A percentile compares a stretch with the other conserved stretches of the same genome.
phyloP scores from a whole-genome alignment of 148 eudicot genomes.

The Cornus florida region DNA sequence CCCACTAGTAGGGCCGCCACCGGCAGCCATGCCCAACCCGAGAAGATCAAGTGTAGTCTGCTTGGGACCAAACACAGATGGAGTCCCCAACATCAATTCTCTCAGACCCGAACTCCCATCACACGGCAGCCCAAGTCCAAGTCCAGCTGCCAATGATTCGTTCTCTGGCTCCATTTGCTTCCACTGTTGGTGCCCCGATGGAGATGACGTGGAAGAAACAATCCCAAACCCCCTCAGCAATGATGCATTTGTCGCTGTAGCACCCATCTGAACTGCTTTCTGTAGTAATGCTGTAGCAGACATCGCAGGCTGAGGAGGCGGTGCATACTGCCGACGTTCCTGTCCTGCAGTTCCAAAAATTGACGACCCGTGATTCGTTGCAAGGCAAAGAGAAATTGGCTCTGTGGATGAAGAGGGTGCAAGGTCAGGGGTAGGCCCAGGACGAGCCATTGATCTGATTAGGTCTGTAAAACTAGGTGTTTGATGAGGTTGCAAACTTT shows the following conservation, averaged over 20 bases:
- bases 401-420: constrained; percentile 48
- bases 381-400: constrained; percentile 70
- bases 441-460: constrained; percentile 51
- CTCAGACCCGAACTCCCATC: constrained; percentile 71
- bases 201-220: constrained; percentile 46
- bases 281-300: constrained; percentile 97
- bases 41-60: constrained; percentile 92
- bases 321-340: constrained; percentile 62
- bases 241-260: constrained; percentile 61
- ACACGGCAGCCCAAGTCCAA: constrained; percentile 62
- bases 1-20: constrained; percentile 54
- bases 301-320: constrained; percentile 79
- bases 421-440: constrained; percentile 37
- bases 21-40: constrained; percentile 85
- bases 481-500: constrained; percentile 48
- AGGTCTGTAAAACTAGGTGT: constrained; percentile 57
- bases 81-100: constrained; percentile 86
- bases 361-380: constrained; percentile 73
- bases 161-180: constrained; percentile 45
- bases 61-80: constrained; percentile 75
- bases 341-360: constrained; percentile 65
- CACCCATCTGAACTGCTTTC: constrained; percentile 95
- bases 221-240: constrained; percentile 78
- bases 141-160: constrained; percentile 45
- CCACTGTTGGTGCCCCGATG: constrained; percentile 19